Conservation (phyloP, 164 flowering plant species). For the Tinospora cordifolia region DNA sequence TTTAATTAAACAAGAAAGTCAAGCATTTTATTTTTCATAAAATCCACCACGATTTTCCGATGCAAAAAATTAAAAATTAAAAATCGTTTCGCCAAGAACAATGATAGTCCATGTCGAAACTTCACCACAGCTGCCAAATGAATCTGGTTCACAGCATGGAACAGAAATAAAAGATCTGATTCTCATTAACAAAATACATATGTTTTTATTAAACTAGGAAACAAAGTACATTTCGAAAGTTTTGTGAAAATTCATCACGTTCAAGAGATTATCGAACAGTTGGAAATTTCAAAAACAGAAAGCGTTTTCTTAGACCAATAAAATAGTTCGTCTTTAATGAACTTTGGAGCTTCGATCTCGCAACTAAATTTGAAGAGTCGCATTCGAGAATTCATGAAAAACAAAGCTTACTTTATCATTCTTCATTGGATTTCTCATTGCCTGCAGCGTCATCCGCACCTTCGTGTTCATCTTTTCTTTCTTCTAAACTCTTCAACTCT, state of each 20-base stretch:
- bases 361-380: background rate
- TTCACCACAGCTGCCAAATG: no score
- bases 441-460: conserved; percentile 31
- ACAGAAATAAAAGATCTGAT: background rate
- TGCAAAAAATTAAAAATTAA: no score
- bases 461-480: conserved; percentile 40
- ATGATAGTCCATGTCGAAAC: no score
- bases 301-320: background rate
- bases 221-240: background rate
- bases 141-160: background rate
- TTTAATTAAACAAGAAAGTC: no score
- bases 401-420: conserved; percentile 36
- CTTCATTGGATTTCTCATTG: conserved; percentile 31
- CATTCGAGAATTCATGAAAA: conserved; percentile 8
- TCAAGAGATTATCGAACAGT: background rate
- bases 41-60: background rate
- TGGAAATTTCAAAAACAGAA: background rate
- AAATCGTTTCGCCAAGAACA: no score
- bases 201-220: background rate
- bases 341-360: background rate
- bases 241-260: background rate
- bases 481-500: conserved; percentile 13
- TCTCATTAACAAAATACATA: background rate
- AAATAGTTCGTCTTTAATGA: background rate
- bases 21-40: no score